phyloP scores from a whole-genome alignment of 2,329 filamentous ascomycete genomes.

The Zymoseptoria crescenta region DNA sequence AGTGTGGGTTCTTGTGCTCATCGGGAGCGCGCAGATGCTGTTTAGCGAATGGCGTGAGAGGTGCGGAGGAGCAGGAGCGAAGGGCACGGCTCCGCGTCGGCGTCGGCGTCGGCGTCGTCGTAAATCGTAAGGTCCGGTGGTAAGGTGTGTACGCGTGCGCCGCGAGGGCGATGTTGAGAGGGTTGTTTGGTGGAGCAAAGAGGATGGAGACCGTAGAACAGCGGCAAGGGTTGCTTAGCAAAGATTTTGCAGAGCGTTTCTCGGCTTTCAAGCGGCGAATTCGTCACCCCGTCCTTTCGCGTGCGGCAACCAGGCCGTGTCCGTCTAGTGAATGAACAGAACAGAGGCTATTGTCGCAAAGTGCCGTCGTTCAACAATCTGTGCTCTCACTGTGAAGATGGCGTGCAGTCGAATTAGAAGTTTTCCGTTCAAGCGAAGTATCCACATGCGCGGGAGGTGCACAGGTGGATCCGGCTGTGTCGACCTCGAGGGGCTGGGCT shows the following conservation, averaged over 20 bases:
- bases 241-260: no score
- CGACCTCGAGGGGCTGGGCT: neutral
- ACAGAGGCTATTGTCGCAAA: no score
- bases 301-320: no score
- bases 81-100: no score
- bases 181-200: neutral
- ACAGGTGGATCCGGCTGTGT: neutral
- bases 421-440: neutral
- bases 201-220: no score
- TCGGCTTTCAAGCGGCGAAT: no score
- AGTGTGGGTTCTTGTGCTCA: constrained; percentile 1
- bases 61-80: neutral
- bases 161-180: neutral
- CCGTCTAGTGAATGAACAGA: no score
- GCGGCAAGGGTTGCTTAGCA: no score
- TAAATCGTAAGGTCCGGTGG: neutral
- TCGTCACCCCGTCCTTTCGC: no score
- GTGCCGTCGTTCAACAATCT: no score
- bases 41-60: neutral
- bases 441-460: neutral
- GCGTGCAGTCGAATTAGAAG: neutral
- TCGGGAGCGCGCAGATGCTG: constrained; percentile 1
- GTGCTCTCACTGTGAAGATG: neutral
- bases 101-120: no score
- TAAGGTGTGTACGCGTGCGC: neutral